phyloP scores from a whole-genome alignment of 2,329 filamentous ascomycete genomes.

The Drechslerella coelobrocha region DNA sequence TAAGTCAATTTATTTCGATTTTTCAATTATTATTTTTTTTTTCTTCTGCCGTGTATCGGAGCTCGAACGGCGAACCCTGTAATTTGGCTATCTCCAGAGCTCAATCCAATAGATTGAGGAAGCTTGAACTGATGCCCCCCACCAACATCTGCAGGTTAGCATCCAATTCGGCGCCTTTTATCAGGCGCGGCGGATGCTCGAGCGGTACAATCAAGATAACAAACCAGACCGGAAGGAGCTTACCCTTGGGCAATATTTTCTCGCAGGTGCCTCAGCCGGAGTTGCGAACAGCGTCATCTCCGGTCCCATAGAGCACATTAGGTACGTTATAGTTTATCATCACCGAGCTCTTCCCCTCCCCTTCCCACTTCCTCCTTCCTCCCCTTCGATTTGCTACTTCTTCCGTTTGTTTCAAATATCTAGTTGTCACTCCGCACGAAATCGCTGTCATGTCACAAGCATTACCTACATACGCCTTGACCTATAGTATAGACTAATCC shows the following conservation, averaged over 20 bases:
- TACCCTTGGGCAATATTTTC: slow-evolving; percentile 85
- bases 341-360: background rate
- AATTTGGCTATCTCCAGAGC: too few species aligned
- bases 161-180: slow-evolving; percentile 98
- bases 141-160: slow-evolving; percentile 64
- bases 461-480: slow-evolving; percentile 29
- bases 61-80: slow-evolving; percentile 28
- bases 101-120: slow-evolving; percentile 2
- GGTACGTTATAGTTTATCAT: slow-evolving; percentile 39
- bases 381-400: background rate
- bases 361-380: background rate
- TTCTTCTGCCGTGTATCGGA: slow-evolving; percentile 49
- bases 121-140: slow-evolving; percentile 52
- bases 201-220: slow-evolving; percentile 70
- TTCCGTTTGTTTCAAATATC: too few species aligned
- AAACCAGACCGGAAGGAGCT: slow-evolving; percentile 63
- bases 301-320: slow-evolving; percentile 46
- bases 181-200: slow-evolving; percentile 83
- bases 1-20: too few species aligned
- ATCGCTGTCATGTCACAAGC: too few species aligned
- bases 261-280: slow-evolving; percentile 88
- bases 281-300: slow-evolving; percentile 72
- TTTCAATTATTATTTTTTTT: too few species aligned
- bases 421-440: too few species aligned
- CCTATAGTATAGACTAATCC: slow-evolving; percentile 35